Conservation (phyloP, 2,329 filamentous ascomycete species). For the Pseudogymnoascus verrucosus region DNA sequence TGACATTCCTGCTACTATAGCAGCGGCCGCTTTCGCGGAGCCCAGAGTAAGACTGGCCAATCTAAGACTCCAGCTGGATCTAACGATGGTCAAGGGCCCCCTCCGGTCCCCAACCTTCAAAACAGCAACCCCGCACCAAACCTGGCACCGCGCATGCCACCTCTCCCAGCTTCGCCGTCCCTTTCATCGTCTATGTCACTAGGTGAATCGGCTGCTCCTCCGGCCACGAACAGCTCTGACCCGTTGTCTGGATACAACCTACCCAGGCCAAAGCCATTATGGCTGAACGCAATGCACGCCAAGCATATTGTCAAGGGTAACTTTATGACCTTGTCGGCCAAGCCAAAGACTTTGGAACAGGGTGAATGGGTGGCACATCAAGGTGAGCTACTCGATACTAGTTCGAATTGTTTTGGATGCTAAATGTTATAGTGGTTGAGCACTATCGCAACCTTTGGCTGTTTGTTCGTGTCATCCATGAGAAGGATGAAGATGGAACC, state of each 20-base stretch:
- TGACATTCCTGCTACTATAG: conserved; percentile 30
- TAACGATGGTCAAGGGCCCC: conserved; percentile 40
- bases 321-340: conserved; percentile 90
- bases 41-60: conserved; percentile 42
- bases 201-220: conserved; percentile 42
- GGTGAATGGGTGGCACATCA: conserved; percentile 96
- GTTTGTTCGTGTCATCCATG: conserved; percentile 82
- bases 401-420: neutral
- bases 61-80: conserved; percentile 44
- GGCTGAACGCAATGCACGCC: conserved; percentile 67
- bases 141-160: conserved; percentile 51
- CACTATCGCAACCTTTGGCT: conserved; percentile 84
- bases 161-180: conserved; percentile 55
- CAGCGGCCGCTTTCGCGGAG: conserved; percentile 52
- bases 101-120: conserved; percentile 37
- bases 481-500: conserved; percentile 68
- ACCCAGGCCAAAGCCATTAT: conserved; percentile 60
- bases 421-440: conserved; percentile 62
- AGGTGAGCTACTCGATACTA: conserved; percentile 45
- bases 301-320: conserved; percentile 93
- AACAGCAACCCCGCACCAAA: conserved; percentile 44
- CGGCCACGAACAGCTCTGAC: conserved; percentile 40
- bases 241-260: conserved; percentile 54
- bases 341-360: conserved; percentile 86
- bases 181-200: conserved; percentile 60